Base-by-base conservation (phyloP, 345 rosid genomes). In the Sapria himalayana region DNA sequence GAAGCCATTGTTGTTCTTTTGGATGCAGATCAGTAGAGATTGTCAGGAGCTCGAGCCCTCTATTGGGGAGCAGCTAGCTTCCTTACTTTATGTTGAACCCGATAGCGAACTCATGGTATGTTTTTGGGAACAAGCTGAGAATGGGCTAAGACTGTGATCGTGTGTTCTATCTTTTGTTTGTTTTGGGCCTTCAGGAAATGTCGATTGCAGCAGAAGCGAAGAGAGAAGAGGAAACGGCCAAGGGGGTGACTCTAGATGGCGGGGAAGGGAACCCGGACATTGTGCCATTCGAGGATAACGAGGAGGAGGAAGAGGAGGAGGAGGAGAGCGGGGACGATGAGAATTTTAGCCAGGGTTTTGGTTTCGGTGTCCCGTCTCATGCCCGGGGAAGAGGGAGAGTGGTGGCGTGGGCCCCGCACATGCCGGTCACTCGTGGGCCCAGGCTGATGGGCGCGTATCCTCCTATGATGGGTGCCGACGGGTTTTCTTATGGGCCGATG, bases 91-190 rank as follows among this genome's bases (percentile, higher is more conserved):
- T 62, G 67, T 79, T 29, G 99, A 89, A 62, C 99, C 99, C 19
- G 95, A 89, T 54, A 79, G 93, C 54, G 95, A 89, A 43, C 99
- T 89, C 57, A 84, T 89, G 95, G 99, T 89, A 79, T 59, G 63
- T 32, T 49, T 45, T 29, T 49, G 16, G 15, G 25, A 21, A 25
- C 12, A 15, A 43, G 29, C 9, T 5, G 12, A 23, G 37, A 8
- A 38, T n/a, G n/a, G n/a, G 29, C 12, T 4, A 16, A 19, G 13
- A 32, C 20, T 15, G 22, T 51, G 50, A 25, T 23, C 41, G 29
- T 49, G 41, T 42, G 23, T 15, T 5, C 36, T 41, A 24, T 24
- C 21, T 56, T 18, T 31, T 53, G 34, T 17, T 47, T 32, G 41
- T 36, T 39, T 32, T 23, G 53, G 39, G 33, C 15, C n/a, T 49